A percentile compares a stretch with the other conserved stretches of the same genome.
Conservation (phyloP, 176 grass and related monocot genomes). For the Tillandsia leiboldiana region DNA sequence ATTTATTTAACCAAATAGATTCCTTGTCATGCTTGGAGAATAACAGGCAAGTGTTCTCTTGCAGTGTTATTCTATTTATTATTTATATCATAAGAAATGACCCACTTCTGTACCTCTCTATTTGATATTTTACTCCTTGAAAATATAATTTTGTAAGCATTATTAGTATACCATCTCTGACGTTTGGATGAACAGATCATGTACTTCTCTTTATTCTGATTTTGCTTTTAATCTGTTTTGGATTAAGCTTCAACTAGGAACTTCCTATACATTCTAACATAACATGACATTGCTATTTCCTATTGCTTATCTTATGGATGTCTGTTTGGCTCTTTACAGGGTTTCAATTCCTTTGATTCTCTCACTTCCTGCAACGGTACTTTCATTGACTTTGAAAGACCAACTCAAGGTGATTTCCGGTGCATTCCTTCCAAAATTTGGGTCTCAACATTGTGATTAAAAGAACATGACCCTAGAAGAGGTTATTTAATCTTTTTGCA, state of each 20-base stretch:
- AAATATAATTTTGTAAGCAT: too few species aligned
- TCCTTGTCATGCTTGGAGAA: constrained; percentile 67
- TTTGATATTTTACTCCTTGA: too few species aligned
- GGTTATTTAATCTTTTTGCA: too few species aligned
- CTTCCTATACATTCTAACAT: neutral
- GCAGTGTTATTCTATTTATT: neutral
- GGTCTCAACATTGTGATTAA: too few species aligned
- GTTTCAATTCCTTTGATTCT: constrained; percentile 77
- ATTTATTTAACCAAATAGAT: constrained; percentile 87
- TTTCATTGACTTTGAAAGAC: constrained; percentile 86
- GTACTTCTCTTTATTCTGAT: neutral
- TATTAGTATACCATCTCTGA: too few species aligned
- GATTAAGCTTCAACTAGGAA: too few species aligned
- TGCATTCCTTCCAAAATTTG: neutral
- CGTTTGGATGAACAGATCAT: too few species aligned
- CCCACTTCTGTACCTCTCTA: too few species aligned
- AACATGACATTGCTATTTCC: neutral
- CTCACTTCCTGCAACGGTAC: constrained; percentile 77
- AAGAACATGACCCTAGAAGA: too few species aligned
- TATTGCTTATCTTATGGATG: neutral
- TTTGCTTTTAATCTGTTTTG: neutral
- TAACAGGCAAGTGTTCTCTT: constrained; percentile 50
- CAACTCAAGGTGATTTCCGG: constrained; percentile 71
- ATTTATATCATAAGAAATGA: neutral
- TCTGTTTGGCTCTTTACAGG: constrained; percentile 25